phyloP scores from a whole-genome alignment of 495 filamentous ascomycete species.

The Gamarada debralockiae region DNA sequence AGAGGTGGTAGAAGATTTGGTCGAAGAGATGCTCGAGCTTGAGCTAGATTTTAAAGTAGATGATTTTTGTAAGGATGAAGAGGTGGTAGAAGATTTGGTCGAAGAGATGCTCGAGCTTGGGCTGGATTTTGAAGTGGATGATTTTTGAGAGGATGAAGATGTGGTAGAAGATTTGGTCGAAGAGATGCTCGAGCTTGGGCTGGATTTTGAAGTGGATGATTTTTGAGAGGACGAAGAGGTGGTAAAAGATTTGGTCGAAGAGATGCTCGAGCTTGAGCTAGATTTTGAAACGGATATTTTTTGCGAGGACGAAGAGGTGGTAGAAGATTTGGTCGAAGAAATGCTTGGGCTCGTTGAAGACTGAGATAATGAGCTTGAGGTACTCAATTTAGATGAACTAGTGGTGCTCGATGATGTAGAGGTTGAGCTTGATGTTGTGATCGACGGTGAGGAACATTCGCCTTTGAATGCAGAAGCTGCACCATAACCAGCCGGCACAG shows the following conservation, averaged over 20 bases:
- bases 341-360: not conserved
- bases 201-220: not conserved
- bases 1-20: not conserved
- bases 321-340: not conserved
- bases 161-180: not conserved
- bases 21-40: not conserved
- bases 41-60: too few species aligned
- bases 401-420: not conserved
- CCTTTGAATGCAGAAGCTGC: not conserved
- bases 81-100: not conserved
- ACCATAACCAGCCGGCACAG: slow-evolving; percentile 17
- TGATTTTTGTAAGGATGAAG: not conserved
- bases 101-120: too few species aligned
- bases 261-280: too few species aligned
- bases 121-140: too few species aligned
- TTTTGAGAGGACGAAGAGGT: not conserved
- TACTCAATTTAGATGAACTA: not conserved
- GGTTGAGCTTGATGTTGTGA: too few species aligned
- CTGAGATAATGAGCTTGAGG: not conserved
- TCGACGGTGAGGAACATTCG: not conserved
- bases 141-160: too few species aligned
- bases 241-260: not conserved
- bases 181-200: not conserved
- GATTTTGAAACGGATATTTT: too few species aligned
- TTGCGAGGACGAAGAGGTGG: not conserved